These are phyloP conservation scores for Samsoniella hepiali DNA, from an alignment of 2,329 filamentous ascomycete genomes.

Conservation along the genomic window DNA sequence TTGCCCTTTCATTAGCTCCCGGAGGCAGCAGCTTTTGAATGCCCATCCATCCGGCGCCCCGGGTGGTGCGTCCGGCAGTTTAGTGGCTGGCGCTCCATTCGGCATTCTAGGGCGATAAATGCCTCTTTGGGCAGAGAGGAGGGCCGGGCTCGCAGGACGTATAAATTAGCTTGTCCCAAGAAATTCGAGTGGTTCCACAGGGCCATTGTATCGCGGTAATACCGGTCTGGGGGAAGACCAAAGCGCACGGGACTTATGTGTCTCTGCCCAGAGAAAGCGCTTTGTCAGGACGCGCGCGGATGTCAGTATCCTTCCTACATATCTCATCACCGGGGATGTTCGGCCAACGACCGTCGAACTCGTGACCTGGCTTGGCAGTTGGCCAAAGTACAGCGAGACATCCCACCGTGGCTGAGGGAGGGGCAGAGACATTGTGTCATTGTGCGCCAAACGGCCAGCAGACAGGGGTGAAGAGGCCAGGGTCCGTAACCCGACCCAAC, in stretches of 20 bases:
- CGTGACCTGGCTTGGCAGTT: neutral
- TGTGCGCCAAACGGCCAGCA: neutral
- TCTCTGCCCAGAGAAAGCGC: neutral
- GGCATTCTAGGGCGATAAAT: slow-evolving; percentile 11
- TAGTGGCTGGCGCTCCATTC: slow-evolving; percentile 8
- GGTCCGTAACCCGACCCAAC: neutral
- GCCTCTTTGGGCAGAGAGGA: slow-evolving; percentile 9
- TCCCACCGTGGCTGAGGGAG: neutral
- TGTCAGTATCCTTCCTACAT: neutral
- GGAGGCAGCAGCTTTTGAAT: neutral
- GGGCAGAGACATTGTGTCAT: slow-evolving; percentile 12
- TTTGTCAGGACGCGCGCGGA: neutral
- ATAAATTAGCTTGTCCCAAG: slow-evolving; percentile 6
- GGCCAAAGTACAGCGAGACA: neutral
- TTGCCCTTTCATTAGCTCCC: neutral
- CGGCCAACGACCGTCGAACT: neutral
- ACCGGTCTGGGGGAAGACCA: neutral
- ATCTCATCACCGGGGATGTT: neutral
- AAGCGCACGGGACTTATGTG: neutral
- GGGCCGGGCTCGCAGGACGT: neutral
- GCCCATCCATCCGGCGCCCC: neutral
- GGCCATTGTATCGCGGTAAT: neutral
- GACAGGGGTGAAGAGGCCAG: slow-evolving; percentile 4
- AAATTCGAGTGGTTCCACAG: slow-evolving; percentile 12
- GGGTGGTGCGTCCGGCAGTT: slow-evolving; percentile 6